Conservation (phyloP, 202 grass and related monocot genomes). For the Setaria italica region DNA sequence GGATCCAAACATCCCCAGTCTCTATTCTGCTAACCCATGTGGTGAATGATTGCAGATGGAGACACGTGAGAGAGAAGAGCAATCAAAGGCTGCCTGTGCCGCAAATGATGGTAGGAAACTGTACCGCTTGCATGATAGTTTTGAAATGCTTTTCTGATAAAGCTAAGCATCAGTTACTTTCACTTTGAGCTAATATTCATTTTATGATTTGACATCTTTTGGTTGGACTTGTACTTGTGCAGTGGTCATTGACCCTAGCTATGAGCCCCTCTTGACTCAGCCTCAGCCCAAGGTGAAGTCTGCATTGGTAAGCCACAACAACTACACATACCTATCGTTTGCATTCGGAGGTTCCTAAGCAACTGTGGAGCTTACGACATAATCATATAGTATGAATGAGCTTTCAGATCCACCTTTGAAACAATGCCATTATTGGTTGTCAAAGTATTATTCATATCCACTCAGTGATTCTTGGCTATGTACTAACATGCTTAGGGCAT, state of each 20-base stretch:
- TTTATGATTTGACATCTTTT: conserved; percentile 28
- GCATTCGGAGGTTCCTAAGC: not conserved
- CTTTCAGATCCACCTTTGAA: conserved; percentile 37
- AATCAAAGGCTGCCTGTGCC: conserved; percentile 38
- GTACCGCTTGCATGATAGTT: not conserved
- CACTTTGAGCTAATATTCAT: conserved; percentile 20
- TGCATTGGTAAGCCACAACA: conserved; percentile 58
- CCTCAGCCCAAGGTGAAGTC: conserved; percentile 64
- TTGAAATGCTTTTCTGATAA: not conserved
- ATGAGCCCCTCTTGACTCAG: conserved; percentile 65
- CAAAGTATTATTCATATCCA: not conserved
- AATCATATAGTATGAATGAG: conserved; percentile 3
- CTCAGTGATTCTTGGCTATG: not conserved
- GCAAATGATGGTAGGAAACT: conserved; percentile 35
- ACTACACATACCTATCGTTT: not conserved
- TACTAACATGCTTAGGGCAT: too few species aligned
- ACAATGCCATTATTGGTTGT: conserved; percentile 10
- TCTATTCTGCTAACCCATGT: not conserved
- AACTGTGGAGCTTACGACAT: not conserved
- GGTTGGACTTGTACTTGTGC: conserved; percentile 20
- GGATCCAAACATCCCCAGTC: too few species aligned
- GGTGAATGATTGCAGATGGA: conserved; percentile 62
- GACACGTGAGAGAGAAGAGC: conserved; percentile 57
- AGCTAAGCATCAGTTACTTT: not conserved
- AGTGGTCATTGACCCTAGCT: conserved; percentile 67